Evolutionary conservation across 2,329 filamentous ascomycete genomes (phyloP).

Genomic region (Trichoderma aggressivum): DNA sequence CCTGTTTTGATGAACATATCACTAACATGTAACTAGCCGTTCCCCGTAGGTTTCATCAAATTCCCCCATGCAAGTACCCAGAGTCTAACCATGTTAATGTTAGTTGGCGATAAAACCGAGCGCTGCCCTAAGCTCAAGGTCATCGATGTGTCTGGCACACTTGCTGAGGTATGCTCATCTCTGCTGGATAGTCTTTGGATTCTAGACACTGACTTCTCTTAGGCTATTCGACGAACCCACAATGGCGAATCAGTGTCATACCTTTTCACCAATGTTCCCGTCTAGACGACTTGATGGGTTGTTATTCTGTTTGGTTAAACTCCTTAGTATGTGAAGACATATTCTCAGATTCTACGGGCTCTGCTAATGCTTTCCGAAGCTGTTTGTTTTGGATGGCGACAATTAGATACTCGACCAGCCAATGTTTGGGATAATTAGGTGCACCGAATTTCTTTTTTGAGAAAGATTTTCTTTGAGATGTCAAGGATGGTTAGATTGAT

Average conservation of each 20-base stretch:
- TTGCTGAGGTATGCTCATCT: slow-evolving; percentile 51
- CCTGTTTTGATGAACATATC: background rate
- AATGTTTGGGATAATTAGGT: background rate
- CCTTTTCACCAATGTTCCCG: slow-evolving; percentile 64
- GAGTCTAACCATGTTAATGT: slow-evolving; percentile 9
- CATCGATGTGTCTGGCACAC: slow-evolving; percentile 85
- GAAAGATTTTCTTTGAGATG: background rate
- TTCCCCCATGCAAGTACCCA: background rate
- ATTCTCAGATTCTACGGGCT: too few relatives aligned
- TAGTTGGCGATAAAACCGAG: slow-evolving; percentile 72
- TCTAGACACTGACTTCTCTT: slow-evolving; percentile 15
- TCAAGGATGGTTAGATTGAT: background rate
- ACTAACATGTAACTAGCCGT: slow-evolving; percentile 34
- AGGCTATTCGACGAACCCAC: slow-evolving; percentile 66
- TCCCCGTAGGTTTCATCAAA: slow-evolving; percentile 29
- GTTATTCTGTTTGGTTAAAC: background rate
- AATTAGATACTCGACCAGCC: background rate
- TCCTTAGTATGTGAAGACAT: background rate
- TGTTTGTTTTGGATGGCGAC: background rate
- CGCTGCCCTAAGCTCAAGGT: slow-evolving; percentile 77
- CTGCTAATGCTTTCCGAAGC: background rate
- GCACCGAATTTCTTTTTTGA: background rate
- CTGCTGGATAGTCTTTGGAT: background rate
- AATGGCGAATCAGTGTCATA: slow-evolving; percentile 65
- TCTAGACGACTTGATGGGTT: slow-evolving; percentile 29